Evolutionary conservation across 1,139 yeast genomes (phyloP).

Genomic region (Hyphopichia khmerensis): DNA sequence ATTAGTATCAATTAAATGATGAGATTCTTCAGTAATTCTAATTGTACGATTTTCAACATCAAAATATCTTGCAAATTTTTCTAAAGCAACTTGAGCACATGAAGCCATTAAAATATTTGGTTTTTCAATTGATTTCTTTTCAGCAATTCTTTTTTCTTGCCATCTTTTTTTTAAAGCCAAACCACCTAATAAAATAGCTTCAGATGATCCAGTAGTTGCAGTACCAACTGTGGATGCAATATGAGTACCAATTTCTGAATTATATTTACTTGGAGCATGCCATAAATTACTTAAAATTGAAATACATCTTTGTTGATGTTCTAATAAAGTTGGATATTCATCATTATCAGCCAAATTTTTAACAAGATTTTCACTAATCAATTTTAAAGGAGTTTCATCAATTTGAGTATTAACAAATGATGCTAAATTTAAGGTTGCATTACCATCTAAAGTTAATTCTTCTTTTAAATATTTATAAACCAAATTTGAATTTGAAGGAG

Average conservation of each 20-base stretch:
- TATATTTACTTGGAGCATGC: conserved; percentile 59
- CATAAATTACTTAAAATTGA: conserved; percentile 77
- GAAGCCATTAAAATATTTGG: conserved; percentile 95
- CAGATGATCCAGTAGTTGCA: conserved; percentile 92
- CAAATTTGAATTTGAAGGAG: conserved; percentile 50
- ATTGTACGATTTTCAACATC: conserved; percentile 84
- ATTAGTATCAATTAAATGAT: conserved; percentile 62
- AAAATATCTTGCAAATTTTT: conserved; percentile 89
- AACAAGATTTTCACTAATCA: conserved; percentile 68
- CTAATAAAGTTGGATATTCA: conserved; percentile 86
- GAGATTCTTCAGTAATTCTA: conserved; percentile 57
- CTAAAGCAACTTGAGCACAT: conserved; percentile 92
- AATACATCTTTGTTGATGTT: conserved; percentile 77
- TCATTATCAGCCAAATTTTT: conserved; percentile 92
- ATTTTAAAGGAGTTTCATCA: conserved; percentile 41
- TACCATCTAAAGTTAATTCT: conserved; percentile 80
- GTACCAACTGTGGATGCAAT: conserved; percentile 66
- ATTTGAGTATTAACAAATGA: conserved; percentile 81
- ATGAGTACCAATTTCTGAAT: conserved; percentile 25
- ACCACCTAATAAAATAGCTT: conserved; percentile 92
- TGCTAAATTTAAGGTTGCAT: conserved; percentile 80
- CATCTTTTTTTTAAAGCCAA: conserved; percentile 87
- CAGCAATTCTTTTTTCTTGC: conserved; percentile 64
- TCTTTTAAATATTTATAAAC: conserved; percentile 68
- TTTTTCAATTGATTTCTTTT: conserved; percentile 57